Conservation (phyloP, 345 rosid genomes). For the Salix udensis region DNA sequence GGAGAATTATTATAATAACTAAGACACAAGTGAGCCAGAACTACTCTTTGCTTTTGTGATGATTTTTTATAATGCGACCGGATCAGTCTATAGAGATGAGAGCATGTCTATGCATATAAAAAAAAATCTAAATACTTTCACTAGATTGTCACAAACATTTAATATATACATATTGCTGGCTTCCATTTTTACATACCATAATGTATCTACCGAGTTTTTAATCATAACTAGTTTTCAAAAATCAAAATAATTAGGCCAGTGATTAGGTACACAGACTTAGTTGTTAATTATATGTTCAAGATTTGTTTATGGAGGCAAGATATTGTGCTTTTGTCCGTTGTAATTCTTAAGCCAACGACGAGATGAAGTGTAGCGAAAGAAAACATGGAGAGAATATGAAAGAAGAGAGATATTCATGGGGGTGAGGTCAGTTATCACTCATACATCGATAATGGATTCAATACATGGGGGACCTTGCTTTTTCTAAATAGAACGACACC, state of each 20-base stretch:
- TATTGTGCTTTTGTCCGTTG: conserved; percentile 9
- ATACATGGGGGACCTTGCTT: conserved; percentile 22
- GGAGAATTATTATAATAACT: too few relatives aligned
- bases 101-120: too few relatives aligned
- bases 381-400: conserved; percentile 33
- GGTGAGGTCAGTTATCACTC: conserved; percentile 43
- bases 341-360: neutral
- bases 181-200: too few relatives aligned
- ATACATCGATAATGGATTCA: conserved; percentile 6
- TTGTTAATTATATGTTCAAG: neutral
- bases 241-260: conserved; percentile 8
- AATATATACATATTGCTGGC: neutral
- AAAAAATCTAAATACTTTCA: too few relatives aligned
- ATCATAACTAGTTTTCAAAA: neutral
- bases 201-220: neutral
- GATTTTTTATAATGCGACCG: neutral
- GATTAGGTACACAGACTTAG: conserved; percentile 17
- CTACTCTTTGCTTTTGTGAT: neutral
- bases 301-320: neutral
- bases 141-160: neutral
- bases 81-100: neutral
- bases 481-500: conserved; percentile 11
- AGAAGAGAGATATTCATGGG: conserved; percentile 21
- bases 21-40: too few relatives aligned
- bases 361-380: neutral